Base-by-base conservation (phyloP, 1,284 basidiomycete genomes). In the Sanguinoderma infundibulare region DNA sequence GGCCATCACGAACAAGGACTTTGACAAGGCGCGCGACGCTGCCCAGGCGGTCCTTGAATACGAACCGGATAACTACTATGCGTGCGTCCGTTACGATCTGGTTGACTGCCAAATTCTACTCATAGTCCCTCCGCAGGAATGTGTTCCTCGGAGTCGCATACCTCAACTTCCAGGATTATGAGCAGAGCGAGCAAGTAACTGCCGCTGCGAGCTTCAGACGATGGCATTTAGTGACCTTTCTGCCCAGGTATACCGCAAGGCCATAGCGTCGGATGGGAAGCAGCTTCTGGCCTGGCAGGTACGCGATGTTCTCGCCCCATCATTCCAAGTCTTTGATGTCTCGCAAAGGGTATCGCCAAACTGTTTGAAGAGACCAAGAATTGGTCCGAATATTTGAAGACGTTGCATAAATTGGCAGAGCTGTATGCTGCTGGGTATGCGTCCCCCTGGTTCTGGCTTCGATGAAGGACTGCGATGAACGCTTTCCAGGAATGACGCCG, bases 101-200 rank as follows among this genome's bases (percentile, higher is more conserved):
- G 26, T 56, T 55, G 39, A 65, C 5, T 2, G 10, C 30, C 30
- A 3, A 26, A 40, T 10, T 24, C 30, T 22, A 24, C 38, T 47
- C 32, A 55, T 32, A 32, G n/a, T 15, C 20, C 50, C 20, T 22
- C 14, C 32, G 22, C 12, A 97, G 95, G 7, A 84, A 92, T 70
- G 89, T 96, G 7, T 96, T 94, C 72, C 82, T 94, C 24, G 95
- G 89, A 1, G 75, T 96, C 14, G 87, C 95, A 0, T 79, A 85
- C 15, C 79, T 91, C 7, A 92, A 96, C 71, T 78, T 95, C 3
- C 85, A 86, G 28, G 83, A 91, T 55, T 73, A 79, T 28, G 85
- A 89, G 34, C 80, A 89, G 72, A 91, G 94, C 77, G 94, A 96
- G 80, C 87, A 92, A 85, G 93, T 95, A 82, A 87, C 78, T 65